phyloP scores from a whole-genome alignment of 1,139 yeast genomes.

The Yamadazyma dendronema region DNA sequence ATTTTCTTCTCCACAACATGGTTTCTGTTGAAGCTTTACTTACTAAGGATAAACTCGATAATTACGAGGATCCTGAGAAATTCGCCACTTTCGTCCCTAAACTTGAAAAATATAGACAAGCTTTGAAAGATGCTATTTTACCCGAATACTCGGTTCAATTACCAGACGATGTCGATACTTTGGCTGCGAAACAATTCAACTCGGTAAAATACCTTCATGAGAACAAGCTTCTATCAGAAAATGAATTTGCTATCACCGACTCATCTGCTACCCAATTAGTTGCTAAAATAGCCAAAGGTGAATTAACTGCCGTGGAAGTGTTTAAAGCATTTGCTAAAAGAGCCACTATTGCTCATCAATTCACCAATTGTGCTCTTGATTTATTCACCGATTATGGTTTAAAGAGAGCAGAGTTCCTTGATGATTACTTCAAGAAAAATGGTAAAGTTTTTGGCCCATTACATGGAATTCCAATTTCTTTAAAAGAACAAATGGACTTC shows the following conservation, averaged over 20 bases:
- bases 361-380: conserved; percentile 36
- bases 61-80: conserved; percentile 38
- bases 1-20: not conserved
- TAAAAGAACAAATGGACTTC: conserved; percentile 57
- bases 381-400: conserved; percentile 36
- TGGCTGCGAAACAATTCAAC: conserved; percentile 43
- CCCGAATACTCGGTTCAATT: conserved; percentile 42
- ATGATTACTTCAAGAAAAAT: conserved; percentile 39
- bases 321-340: conserved; percentile 52
- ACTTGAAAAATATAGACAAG: conserved; percentile 47
- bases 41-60: conserved; percentile 29
- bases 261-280: conserved; percentile 36
- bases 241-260: conserved; percentile 50
- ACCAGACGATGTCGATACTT: conserved; percentile 39
- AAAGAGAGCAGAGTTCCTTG: conserved; percentile 32
- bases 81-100: conserved; percentile 46
- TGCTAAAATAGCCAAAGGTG: conserved; percentile 31
- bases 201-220: conserved; percentile 44
- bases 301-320: conserved; percentile 44
- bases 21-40: conserved; percentile 23
- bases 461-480: conserved; percentile 50
- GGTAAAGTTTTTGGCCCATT: conserved; percentile 72
- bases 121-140: conserved; percentile 37
- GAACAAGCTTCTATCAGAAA: conserved; percentile 39
- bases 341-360: conserved; percentile 38